phyloP scores from a whole-genome alignment of 352 stramenopile species.

The Phytophthora kernoviae region DNA sequence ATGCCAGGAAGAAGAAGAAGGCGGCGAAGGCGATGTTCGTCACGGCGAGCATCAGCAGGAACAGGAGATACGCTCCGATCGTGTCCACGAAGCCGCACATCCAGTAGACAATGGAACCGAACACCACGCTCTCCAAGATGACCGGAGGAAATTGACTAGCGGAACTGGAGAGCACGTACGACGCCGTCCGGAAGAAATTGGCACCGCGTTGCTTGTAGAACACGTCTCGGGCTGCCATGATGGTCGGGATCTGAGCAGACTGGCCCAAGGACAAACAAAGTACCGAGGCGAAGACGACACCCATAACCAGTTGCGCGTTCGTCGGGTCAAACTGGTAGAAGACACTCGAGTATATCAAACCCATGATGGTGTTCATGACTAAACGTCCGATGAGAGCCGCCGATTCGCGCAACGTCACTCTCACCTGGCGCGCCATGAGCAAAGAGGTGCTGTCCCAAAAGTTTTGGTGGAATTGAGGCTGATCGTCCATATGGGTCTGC shows the following conservation, averaged over 20 bases:
- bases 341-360: slow-evolving; percentile 27
- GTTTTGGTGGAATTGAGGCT: slow-evolving; percentile 16
- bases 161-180: slow-evolving; percentile 11
- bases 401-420: slow-evolving; percentile 11
- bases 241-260: slow-evolving; percentile 56
- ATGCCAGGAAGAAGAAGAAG: slow-evolving; percentile 35
- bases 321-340: slow-evolving; percentile 31
- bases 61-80: slow-evolving; percentile 15
- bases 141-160: slow-evolving; percentile 9
- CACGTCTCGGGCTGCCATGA: slow-evolving; percentile 47
- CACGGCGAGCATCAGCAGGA: slow-evolving; percentile 52
- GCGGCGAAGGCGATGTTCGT: slow-evolving; percentile 38
- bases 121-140: slow-evolving; percentile 44
- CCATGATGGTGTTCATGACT: slow-evolving; percentile 38
- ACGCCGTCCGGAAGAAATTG: slow-evolving; percentile 15
- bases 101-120: slow-evolving; percentile 58
- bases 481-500: slow-evolving; percentile 12
- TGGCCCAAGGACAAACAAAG: slow-evolving; percentile 65
- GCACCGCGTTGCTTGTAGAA: slow-evolving; percentile 16
- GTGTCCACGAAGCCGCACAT: slow-evolving; percentile 50
- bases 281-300: slow-evolving; percentile 71
- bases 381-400: slow-evolving; percentile 39
- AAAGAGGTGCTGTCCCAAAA: slow-evolving; percentile 10
- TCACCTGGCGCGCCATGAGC: slow-evolving; percentile 9
- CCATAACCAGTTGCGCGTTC: slow-evolving; percentile 36